Evolutionary conservation across 2,329 filamentous ascomycete species (phyloP).

Genomic region (Fusarium miscanthi): DNA sequence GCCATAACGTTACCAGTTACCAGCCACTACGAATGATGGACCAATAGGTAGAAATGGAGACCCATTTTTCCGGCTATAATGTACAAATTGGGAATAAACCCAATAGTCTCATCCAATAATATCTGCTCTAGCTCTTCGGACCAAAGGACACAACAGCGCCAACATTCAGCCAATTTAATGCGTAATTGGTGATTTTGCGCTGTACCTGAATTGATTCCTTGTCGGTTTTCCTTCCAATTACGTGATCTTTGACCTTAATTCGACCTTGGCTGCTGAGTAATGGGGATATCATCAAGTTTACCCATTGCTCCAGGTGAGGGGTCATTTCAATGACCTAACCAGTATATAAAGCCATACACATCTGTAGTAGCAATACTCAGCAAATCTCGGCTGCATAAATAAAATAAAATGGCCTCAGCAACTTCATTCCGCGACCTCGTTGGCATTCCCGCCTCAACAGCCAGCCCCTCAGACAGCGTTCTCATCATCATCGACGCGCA

Average conservation of each 20-base stretch:
- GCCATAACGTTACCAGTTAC: neutral
- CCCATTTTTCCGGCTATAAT: neutral
- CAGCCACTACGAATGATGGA: neutral
- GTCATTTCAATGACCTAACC: neutral
- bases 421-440: constrained; percentile 45
- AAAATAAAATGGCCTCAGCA: neutral
- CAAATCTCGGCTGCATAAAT: no score
- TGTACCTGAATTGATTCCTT: accelerated
- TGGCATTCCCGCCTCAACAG: constrained; percentile 65
- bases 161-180: neutral
- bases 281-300: neutral
- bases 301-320: neutral
- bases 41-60: no score
- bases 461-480: constrained; percentile 66
- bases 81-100: neutral
- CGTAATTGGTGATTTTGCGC: neutral
- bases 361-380: no score
- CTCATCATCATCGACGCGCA: constrained; percentile 78
- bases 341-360: neutral
- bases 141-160: constrained; percentile 3
- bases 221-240: neutral
- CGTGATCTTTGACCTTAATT: neutral
- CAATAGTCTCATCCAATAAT: neutral
- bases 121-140: neutral
- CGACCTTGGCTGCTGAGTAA: constrained; percentile 8